Evolutionary conservation across 768 basidiomycete genomes (phyloP), one percentile per base, ranked within the genome.

Genomic region (Xanthoconium stramineum): DNA sequence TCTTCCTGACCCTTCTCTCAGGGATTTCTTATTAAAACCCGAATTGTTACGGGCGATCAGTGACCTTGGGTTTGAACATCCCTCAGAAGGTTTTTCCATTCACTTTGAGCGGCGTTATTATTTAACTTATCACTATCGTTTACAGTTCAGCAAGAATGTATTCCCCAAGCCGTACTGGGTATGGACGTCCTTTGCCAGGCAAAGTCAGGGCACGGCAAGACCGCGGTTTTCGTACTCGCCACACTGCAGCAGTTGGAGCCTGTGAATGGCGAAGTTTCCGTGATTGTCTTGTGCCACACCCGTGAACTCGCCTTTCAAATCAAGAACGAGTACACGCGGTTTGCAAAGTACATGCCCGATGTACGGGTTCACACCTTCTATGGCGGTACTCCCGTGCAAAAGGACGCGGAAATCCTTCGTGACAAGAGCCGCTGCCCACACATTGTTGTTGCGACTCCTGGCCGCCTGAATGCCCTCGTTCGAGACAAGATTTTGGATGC

Each of bases 111-210:
- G 3, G 35, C 32, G 17, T 53, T 50, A 45, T 44, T 15, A 55
- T 57, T 45, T 52, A 11, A 40, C 53, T 37, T 30, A 44, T 17
- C 6, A 9, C 20, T 39, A 15, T 30, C 29, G 14, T 49, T 59
- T 15, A 9, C 67, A 98, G 97, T 99, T 61, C 97, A 99, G 78
- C 97, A 99, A 80, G 97, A 99, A 80, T 98, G 97, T 75, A 98
- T 99, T 66, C 97, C 97, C 44, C 97, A 99, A 78, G 96, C 97
- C 55, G 97, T 99, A 65, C 82, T 99, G 52, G 97, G 97, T 60
- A 98, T 98, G 92, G 97, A 99, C 69, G 96, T 99, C 43, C 84
- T 99, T 46, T 99, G 97, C 76, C 97, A 99, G 76, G 97, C 97
- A 59, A 99, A 98, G 76, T 99, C 97, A 45, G 97, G 97, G 68